Conservation (phyloP, 495 filamentous ascomycete genomes). For the Aspergillus campestris region DNA sequence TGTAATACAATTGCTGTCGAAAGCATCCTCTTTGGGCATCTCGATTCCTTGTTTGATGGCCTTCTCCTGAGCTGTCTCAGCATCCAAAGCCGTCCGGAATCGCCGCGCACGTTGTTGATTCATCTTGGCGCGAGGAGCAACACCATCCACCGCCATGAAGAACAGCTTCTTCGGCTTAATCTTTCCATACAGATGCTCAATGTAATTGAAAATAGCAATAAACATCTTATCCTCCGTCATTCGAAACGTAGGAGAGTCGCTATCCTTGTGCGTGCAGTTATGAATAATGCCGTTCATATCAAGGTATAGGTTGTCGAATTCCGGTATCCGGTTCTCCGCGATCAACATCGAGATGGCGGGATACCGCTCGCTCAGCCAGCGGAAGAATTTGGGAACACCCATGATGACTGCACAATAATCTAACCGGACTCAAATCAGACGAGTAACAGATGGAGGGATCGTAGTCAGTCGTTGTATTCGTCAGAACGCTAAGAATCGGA, state of each 20-base stretch:
- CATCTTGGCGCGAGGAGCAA: conserved; percentile 98
- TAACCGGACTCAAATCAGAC: background rate
- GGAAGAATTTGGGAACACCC: conserved; percentile 94
- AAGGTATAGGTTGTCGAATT: conserved; percentile 96
- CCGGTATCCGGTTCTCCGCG: conserved; percentile 96
- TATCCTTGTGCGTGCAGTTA: conserved; percentile 97
- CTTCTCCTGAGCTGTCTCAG: conserved; percentile 80
- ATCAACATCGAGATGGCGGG: conserved; percentile 98
- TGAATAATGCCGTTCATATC: conserved; percentile 99
- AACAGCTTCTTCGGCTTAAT: conserved; percentile 98
- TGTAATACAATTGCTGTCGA: conserved; percentile 99
- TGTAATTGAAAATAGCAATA: conserved; percentile 99
- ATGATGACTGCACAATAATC: conserved; percentile 28
- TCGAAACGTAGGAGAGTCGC: conserved; percentile 79
- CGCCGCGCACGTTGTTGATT: conserved; percentile 95
- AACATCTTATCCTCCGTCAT: conserved; percentile 99
- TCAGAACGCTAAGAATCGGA: conserved; percentile 12
- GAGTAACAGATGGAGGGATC: conserved; percentile 1
- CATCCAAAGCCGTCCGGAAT: conserved; percentile 90
- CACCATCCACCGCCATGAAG: conserved; percentile 98
- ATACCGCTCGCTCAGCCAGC: conserved; percentile 99
- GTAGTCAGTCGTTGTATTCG: conserved; percentile 15
- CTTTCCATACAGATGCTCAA: conserved; percentile 96
- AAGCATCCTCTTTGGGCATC: conserved; percentile 90
- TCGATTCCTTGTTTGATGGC: conserved; percentile 80